A percentile compares a stretch with the other conserved stretches of the same genome.
phyloP scores from a whole-genome alignment of 768 basidiomycete species.

The Tylopilus intermedius region DNA sequence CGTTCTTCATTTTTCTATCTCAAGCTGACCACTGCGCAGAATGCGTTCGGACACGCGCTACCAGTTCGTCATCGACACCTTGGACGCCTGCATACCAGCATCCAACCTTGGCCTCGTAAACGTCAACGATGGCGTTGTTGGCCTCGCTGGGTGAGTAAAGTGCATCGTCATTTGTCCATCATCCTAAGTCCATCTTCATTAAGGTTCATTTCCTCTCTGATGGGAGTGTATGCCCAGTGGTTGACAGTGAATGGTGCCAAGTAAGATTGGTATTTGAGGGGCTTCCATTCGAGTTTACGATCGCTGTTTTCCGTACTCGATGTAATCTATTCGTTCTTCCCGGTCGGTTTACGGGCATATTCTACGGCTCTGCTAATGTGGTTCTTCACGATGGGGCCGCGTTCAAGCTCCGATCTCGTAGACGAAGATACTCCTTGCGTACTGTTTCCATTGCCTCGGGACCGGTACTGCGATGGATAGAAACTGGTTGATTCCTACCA shows the following conservation, averaged over 20 bases:
- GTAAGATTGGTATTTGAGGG: constrained; percentile 17
- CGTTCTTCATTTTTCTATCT: neutral
- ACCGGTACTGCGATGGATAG: constrained; percentile 47
- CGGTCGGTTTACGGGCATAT: neutral
- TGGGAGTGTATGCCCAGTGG: constrained; percentile 71
- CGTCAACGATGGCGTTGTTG: constrained; percentile 80
- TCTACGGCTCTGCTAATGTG: neutral
- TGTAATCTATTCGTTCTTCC: constrained; percentile 7
- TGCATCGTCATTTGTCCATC: neutral
- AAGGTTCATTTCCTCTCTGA: constrained; percentile 66
- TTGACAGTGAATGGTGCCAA: constrained; percentile 42
- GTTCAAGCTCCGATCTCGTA: constrained; percentile 40
- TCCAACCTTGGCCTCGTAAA: constrained; percentile 69
- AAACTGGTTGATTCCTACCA: neutral
- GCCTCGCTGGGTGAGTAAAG: constrained; percentile 71
- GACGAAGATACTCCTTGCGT: constrained; percentile 66
- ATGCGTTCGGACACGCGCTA: constrained; percentile 61
- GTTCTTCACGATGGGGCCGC: neutral
- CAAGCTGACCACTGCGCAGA: constrained; percentile 31
- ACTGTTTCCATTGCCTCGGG: constrained; percentile 70
- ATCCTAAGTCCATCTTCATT: constrained; percentile 3
- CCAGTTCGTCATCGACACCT: constrained; percentile 78
- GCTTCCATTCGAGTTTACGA: neutral
- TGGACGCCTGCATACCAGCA: constrained; percentile 90
- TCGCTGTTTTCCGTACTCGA: constrained; percentile 1